These are phyloP conservation scores for Agrocybe pediades DNA, from an alignment of 768 basidiomycete genomes.

Conservation along the genomic window DNA sequence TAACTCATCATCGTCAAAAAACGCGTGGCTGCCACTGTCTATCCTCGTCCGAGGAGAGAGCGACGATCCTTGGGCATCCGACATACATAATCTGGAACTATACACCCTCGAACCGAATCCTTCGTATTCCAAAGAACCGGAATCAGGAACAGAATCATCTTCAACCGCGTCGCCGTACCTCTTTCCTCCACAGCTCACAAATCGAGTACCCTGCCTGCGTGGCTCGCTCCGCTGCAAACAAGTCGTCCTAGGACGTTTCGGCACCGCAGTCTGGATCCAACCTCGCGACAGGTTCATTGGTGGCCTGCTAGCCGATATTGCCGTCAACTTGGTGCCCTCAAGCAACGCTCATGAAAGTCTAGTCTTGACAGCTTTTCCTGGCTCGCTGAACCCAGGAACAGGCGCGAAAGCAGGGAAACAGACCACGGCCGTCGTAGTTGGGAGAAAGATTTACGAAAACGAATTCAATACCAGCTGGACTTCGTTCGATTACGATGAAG, in stretches of 20 bases:
- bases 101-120: constrained; percentile 47
- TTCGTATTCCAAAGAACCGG: background rate
- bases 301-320: constrained; percentile 34
- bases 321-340: constrained; percentile 21
- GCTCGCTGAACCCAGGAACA: constrained; percentile 30
- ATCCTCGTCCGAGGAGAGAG: constrained; percentile 60
- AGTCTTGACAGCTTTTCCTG: constrained; percentile 53
- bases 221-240: constrained; percentile 58
- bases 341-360: constrained; percentile 36
- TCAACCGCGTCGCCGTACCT: constrained; percentile 29
- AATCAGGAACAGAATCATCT: background rate
- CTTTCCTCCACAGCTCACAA: constrained; percentile 49
- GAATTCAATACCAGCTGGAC: constrained; percentile 46
- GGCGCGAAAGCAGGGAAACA: background rate
- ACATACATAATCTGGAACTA: constrained; percentile 50
- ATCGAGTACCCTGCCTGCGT: constrained; percentile 39
- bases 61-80: constrained; percentile 61
- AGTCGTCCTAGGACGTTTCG: constrained; percentile 53
- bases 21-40: constrained; percentile 31
- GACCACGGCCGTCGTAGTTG: background rate
- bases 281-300: constrained; percentile 47
- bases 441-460: constrained; percentile 18
- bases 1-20: background rate
- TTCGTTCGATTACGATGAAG: constrained; percentile 64
- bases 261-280: constrained; percentile 66